phyloP scores from a whole-genome alignment of 2,329 filamentous ascomycete species.

The Ploettnerulaceae sp. region DNA sequence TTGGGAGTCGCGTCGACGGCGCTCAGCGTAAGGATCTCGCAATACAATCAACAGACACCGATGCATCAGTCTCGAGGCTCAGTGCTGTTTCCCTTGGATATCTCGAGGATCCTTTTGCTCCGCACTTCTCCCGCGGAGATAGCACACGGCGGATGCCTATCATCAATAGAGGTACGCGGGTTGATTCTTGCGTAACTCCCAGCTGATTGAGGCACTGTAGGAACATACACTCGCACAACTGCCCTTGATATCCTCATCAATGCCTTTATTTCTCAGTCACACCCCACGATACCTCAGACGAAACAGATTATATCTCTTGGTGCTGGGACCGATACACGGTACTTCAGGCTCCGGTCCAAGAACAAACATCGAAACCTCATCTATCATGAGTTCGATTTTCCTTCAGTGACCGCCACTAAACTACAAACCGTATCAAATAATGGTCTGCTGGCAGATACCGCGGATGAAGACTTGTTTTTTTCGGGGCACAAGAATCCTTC shows the following conservation, averaged over 20 bases:
- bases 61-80: slow-evolving; percentile 82
- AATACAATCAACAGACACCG: slow-evolving; percentile 85
- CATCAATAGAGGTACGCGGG: slow-evolving; percentile 76
- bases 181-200: not conserved
- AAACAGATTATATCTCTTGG: slow-evolving; percentile 88
- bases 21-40: slow-evolving; percentile 57
- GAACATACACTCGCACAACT: slow-evolving; percentile 86
- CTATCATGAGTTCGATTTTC: slow-evolving; percentile 94
- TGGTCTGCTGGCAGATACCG: slow-evolving; percentile 9
- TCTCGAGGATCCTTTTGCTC: slow-evolving; percentile 74
- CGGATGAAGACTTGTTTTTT: slow-evolving; percentile 36
- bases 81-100: slow-evolving; percentile 87
- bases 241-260: slow-evolving; percentile 75
- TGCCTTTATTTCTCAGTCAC: slow-evolving; percentile 53
- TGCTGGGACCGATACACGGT: slow-evolving; percentile 88
- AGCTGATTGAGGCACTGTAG: slow-evolving; percentile 39
- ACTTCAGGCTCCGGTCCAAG: slow-evolving; percentile 58
- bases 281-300: slow-evolving; percentile 24
- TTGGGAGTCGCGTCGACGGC: slow-evolving; percentile 26
- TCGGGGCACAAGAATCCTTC: slow-evolving; percentile 25
- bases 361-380: slow-evolving; percentile 42
- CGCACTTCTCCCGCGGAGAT: slow-evolving; percentile 57
- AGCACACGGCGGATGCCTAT: slow-evolving; percentile 71
- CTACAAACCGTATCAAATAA: slow-evolving; percentile 18
- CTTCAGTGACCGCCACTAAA: slow-evolving; percentile 61